Conservation (phyloP, 108 stramenopile species). For the Conticribra guillardii region DNA sequence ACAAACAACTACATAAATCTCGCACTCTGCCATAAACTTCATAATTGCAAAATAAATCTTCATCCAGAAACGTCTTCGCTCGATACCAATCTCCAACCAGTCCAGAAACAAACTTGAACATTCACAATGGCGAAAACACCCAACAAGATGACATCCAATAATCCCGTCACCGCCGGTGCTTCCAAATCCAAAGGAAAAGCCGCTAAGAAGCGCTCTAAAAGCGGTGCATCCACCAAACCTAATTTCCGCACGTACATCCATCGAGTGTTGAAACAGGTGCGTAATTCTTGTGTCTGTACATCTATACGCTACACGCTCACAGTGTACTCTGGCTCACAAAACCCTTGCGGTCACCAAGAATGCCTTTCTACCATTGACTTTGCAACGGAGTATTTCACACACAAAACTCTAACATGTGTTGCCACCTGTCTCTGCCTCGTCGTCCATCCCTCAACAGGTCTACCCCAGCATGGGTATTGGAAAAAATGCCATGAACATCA, state of each 20-base stretch:
- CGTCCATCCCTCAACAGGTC: slow-evolving; percentile 10
- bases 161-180: background rate
- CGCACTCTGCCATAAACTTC: too few species aligned
- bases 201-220: slow-evolving; percentile 42
- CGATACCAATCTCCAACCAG: too few species aligned
- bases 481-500: slow-evolving; percentile 69
- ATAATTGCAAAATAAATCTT: too few species aligned
- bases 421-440: background rate
- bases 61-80: too few species aligned
- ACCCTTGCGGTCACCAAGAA: background rate
- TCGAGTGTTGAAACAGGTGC: slow-evolving; percentile 62
- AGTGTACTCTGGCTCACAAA: too few species aligned
- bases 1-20: too few species aligned
- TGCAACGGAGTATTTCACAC: background rate
- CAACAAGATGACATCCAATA: too few species aligned
- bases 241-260: slow-evolving; percentile 71
- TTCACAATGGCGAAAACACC: slow-evolving; percentile 7
- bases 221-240: slow-evolving; percentile 36
- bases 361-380: background rate
- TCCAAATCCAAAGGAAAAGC: background rate
- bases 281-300: background rate
- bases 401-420: background rate
- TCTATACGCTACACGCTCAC: too few species aligned
- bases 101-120: too few species aligned
- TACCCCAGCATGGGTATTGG: slow-evolving; percentile 64